Percentiles rank a stretch among this genome's conserved stretches.
Conservation (phyloP, 768 basidiomycete genomes). For the Wakefieldia striispora region DNA sequence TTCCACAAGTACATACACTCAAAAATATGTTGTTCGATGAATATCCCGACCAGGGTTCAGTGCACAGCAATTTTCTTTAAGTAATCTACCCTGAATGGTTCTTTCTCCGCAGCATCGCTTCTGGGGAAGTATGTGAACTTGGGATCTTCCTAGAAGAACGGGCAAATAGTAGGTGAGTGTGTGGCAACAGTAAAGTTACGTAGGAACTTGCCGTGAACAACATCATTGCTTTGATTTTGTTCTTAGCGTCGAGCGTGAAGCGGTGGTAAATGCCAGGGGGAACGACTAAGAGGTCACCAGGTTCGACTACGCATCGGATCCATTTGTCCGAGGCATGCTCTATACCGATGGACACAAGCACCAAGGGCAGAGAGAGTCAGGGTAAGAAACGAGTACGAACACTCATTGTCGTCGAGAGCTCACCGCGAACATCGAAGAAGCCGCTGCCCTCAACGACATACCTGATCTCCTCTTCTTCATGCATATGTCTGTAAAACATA, state of each 20-base stretch:
- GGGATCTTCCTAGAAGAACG: slow-evolving; percentile 68
- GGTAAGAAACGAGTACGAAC: not conserved
- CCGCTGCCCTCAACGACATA: slow-evolving; percentile 81
- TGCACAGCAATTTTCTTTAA: slow-evolving; percentile 46
- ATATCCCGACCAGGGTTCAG: not conserved
- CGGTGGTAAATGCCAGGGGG: slow-evolving; percentile 93
- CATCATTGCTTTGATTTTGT: slow-evolving; percentile 72
- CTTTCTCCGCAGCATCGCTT: slow-evolving; percentile 56
- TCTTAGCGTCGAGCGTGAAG: slow-evolving; percentile 76
- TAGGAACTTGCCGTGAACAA: slow-evolving; percentile 68
- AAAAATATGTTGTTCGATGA: too few species aligned
- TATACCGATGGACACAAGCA: slow-evolving; percentile 20
- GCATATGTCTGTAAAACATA: slow-evolving; percentile 77
- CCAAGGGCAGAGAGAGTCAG: not conserved
- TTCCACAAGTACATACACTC: too few species aligned
- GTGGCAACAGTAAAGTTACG: not conserved
- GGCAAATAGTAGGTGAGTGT: not conserved
- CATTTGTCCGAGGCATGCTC: slow-evolving; percentile 66
- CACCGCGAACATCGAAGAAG: slow-evolving; percentile 87
- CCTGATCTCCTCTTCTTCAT: slow-evolving; percentile 92
- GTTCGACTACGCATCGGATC: slow-evolving; percentile 72
- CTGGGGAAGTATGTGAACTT: slow-evolving; percentile 82
- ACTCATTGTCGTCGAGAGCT: slow-evolving; percentile 15
- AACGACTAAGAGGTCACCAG: slow-evolving; percentile 80
- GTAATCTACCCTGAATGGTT: slow-evolving; percentile 60